These are phyloP conservation scores for Penicillium sp. DNA, from an alignment of 2,329 filamentous ascomycete species.

Conservation along the genomic window DNA sequence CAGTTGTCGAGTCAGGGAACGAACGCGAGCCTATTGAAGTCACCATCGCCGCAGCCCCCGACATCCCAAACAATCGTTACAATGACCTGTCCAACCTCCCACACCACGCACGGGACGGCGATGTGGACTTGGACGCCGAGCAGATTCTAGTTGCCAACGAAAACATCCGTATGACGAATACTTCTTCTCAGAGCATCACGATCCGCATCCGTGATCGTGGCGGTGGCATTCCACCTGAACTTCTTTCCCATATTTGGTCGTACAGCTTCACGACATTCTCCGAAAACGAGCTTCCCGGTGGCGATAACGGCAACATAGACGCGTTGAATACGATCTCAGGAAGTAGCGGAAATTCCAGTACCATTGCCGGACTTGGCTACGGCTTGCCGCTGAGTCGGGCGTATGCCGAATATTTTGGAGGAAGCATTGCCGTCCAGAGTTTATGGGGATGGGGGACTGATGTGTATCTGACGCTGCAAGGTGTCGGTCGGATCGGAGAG, in stretches of 20 bases:
- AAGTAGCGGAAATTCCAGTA: constrained; percentile 68
- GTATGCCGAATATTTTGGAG: constrained; percentile 97
- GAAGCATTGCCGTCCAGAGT: constrained; percentile 91
- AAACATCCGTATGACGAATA: constrained; percentile 28
- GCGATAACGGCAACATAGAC: constrained; percentile 55
- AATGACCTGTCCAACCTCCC: constrained; percentile 36
- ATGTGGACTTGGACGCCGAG: constrained; percentile 15
- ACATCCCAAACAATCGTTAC: constrained; percentile 36
- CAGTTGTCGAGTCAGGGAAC: constrained; percentile 79
- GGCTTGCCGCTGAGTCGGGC: constrained; percentile 84
- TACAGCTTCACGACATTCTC: constrained; percentile 97
- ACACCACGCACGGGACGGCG: constrained; percentile 34
- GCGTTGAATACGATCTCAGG: constrained; percentile 72
- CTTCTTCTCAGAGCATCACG: constrained; percentile 73
- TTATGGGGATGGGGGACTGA: constrained; percentile 86
- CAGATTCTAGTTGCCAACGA: constrained; percentile 28
- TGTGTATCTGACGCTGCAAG: constrained; percentile 60
- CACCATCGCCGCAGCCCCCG: constrained; percentile 74
- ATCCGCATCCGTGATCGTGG: constrained; percentile 95
- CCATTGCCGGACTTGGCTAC: constrained; percentile 90
- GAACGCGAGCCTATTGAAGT: constrained; percentile 81
- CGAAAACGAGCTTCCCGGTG: constrained; percentile 54
- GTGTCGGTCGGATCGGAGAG: constrained; percentile 51
- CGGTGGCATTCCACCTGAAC: constrained; percentile 81
- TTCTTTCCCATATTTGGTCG: constrained; percentile 85